Evolutionary conservation across 2,329 filamentous ascomycete genomes (phyloP), one percentile per base, ranked within the genome.

Genomic region (Dactylellina cionopaga): DNA sequence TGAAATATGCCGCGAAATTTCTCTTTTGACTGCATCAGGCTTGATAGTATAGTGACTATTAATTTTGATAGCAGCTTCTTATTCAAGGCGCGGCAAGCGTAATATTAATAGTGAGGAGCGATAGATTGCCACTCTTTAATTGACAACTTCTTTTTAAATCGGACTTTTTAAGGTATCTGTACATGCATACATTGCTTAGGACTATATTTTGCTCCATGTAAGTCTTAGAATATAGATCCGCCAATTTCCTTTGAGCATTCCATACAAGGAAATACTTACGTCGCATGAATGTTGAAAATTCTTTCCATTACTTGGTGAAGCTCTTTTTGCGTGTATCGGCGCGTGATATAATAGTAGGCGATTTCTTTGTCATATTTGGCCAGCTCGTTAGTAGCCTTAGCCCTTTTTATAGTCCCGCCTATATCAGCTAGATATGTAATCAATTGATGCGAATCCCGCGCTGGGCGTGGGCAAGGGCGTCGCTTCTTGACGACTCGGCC

Each of bases 311-410:
- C 35, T 17, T 31, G 22, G 25, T 44, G 31, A 6, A 44, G 35
- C 7, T 44, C 15, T n/a, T 11, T 0, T 5, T 31, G n/a, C 15
- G 54, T 44, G 10, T 58, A 58, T 4, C 37, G 22, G 9, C 35
- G 54, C 15, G 54, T 13, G 17, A 46, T 22, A 11, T 58, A 58
- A 6, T 43, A 58, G 54, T 58, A 58, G n/a, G 27, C 31, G 54
- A 58, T 31, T 31, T 3, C 54, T 24, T 29, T 25, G 13, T 31
- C 10, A n/a, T 58, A 22, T 3, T 4, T 22, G 2, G 5, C 25
- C 4, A 58, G 25, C 10, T 44, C 24, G 1, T 58, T 9, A 7
- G 25, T 24, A 9, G 13, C 4, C 25, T 46, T 46, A 9, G 33
- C 22, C 33, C 31, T 41, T 27, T 15, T n/a, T n/a, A n/a, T n/a